A percentile compares a stretch with the other conserved stretches of the same genome.
Evolutionary conservation across 495 filamentous ascomycete species (phyloP).

Genomic region (Hyaloscypha hepaticicola): DNA sequence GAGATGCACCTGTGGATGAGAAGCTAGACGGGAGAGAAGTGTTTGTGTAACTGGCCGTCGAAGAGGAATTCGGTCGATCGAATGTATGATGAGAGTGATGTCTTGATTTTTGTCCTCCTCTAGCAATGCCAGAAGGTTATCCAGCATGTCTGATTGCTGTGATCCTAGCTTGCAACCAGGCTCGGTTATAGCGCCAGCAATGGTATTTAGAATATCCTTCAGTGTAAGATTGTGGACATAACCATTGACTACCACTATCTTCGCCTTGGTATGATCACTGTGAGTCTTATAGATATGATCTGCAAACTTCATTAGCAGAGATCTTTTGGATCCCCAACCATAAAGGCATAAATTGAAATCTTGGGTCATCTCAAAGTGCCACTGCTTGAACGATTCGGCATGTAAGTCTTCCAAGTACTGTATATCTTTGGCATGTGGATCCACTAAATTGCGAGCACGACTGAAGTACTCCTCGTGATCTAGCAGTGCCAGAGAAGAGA

Average conservation of each 20-base stretch:
- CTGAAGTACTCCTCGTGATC: constrained; percentile 91
- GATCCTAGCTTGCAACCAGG: constrained; percentile 46
- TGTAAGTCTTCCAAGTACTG: constrained; percentile 73
- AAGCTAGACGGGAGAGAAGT: constrained; percentile 71
- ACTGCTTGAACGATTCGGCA: constrained; percentile 80
- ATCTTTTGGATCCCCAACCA: constrained; percentile 86
- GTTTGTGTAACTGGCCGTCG: constrained; percentile 68
- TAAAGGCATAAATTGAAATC: constrained; percentile 91
- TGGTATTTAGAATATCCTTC: constrained; percentile 72
- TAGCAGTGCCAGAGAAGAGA: constrained; percentile 72
- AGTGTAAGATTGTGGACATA: constrained; percentile 75
- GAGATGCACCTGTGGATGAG: constrained; percentile 71
- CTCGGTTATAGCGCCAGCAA: constrained; percentile 65
- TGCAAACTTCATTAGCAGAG: constrained; percentile 74
- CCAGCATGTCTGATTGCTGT: constrained; percentile 59
- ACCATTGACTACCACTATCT: constrained; percentile 85
- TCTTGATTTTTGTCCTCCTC: constrained; percentile 42
- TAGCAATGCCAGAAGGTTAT: constrained; percentile 60
- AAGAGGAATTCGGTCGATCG: constrained; percentile 75
- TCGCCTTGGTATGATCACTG: constrained; percentile 38
- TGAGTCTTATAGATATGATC: constrained; percentile 57
- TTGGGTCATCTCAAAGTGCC: constrained; percentile 86
- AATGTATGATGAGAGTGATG: constrained; percentile 78
- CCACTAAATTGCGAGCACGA: constrained; percentile 60
- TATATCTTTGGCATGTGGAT: constrained; percentile 71